Percentiles rank a stretch among this genome's conserved stretches.
Evolutionary conservation across 257 asterid species (phyloP).

Genomic region (Solanum pinnatisectum): DNA sequence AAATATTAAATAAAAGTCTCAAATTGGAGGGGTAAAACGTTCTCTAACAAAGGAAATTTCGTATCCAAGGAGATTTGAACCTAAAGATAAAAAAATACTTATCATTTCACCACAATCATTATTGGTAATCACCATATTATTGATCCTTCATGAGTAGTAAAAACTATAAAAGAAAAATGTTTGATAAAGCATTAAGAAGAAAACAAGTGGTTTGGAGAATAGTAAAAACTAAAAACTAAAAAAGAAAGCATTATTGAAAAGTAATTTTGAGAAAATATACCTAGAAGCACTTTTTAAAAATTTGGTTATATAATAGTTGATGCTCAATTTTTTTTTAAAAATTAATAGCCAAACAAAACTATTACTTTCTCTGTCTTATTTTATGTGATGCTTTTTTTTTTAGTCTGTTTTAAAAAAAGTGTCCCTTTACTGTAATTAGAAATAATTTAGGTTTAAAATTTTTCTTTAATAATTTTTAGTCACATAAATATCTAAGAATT

Average conservation of each 20-base stretch:
- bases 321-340: no score
- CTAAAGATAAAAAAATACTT: no score
- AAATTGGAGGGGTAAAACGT: no score
- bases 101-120: no score
- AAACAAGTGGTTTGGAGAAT: neutral
- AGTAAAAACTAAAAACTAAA: neutral
- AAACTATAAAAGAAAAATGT: no score
- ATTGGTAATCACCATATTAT: neutral
- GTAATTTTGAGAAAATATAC: neutral
- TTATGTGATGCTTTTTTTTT: neutral
- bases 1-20: no score
- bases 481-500: neutral
- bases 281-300: neutral
- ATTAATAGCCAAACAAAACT: neutral
- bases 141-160: neutral
- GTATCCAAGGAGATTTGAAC: no score
- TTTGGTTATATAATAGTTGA: neutral
- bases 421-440: no score
- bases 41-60: rapidly evolving
- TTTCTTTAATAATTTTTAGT: neutral
- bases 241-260: no score
- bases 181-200: no score
- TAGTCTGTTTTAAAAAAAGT: neutral
- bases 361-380: neutral
- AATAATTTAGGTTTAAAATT: no score